These are phyloP conservation scores for Avena atlantica DNA, from an alignment of 176 grass and related monocot species.

Conservation along the genomic window DNA sequence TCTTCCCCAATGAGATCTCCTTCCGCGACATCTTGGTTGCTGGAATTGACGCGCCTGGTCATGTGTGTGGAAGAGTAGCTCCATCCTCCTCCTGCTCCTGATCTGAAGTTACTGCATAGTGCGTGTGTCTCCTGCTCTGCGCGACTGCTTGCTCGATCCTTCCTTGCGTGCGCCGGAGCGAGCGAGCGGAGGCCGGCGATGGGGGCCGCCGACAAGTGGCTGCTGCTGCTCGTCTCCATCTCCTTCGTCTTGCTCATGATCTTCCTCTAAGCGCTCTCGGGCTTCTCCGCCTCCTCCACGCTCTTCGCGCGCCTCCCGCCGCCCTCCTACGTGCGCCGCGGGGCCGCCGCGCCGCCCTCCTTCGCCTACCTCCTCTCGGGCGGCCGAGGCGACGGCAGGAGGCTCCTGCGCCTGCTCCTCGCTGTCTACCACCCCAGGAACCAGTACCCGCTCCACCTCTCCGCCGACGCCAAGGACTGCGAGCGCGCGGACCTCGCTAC, in stretches of 20 bases:
- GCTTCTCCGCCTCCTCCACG: constrained; percentile 65
- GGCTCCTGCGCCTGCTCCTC: constrained; percentile 78
- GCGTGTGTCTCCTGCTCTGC: too few species aligned
- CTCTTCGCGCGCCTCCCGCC: constrained; percentile 62
- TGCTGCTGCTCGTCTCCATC: constrained; percentile 74
- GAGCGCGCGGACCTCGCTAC: constrained; percentile 67
- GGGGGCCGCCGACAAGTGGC: constrained; percentile 71
- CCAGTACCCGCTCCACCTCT: constrained; percentile 91
- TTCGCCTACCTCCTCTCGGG: constrained; percentile 79
- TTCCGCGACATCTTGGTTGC: neutral
- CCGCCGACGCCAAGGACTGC: constrained; percentile 62
- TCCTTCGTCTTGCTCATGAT: constrained; percentile 76
- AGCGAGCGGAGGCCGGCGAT: constrained; percentile 23
- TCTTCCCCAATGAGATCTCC: too few species aligned
- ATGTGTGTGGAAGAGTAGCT: neutral
- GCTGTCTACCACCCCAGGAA: constrained; percentile 95
- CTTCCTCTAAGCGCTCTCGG: constrained; percentile 76
- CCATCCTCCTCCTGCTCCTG: neutral
- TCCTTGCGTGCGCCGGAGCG: neutral
- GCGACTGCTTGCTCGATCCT: neutral
- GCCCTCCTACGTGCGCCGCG: constrained; percentile 76
- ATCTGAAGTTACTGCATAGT: neutral
- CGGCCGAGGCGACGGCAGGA: constrained; percentile 49
- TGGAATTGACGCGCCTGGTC: constrained; percentile 21
- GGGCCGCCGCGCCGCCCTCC: constrained; percentile 70